Evolutionary conservation across 2,329 filamentous ascomycete genomes (phyloP).

Genomic region (Monosporascus sp.): DNA sequence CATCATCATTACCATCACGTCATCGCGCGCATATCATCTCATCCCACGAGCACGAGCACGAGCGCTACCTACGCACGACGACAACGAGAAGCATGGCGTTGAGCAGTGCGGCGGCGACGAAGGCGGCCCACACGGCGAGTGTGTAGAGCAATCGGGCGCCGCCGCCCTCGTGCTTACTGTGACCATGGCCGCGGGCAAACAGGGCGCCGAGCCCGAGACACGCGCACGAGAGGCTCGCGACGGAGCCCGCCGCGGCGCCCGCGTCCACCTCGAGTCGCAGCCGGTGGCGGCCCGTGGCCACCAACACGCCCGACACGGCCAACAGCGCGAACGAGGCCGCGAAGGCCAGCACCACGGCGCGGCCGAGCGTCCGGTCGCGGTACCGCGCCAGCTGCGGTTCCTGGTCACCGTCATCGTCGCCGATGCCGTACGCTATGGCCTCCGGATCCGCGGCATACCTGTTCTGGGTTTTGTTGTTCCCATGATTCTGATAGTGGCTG

Average conservation of each 20-base stretch:
- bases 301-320: constrained; percentile 58
- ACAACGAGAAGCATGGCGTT: constrained; percentile 48
- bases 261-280: constrained; percentile 67
- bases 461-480: constrained; percentile 16
- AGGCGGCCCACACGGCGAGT: constrained; percentile 36
- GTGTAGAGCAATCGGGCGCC: constrained; percentile 36
- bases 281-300: constrained; percentile 62
- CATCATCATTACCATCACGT: too few species aligned
- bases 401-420: constrained; percentile 45
- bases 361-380: constrained; percentile 51
- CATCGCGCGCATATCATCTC: too few species aligned
- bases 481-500: constrained; percentile 32
- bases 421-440: constrained; percentile 15
- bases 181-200: constrained; percentile 41
- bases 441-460: too few species aligned
- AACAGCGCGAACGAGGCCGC: constrained; percentile 58
- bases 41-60: too few species aligned
- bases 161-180: too few species aligned
- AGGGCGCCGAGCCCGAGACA: constrained; percentile 56
- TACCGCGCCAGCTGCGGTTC: constrained; percentile 46
- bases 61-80: constrained; percentile 34
- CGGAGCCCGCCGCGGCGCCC: constrained; percentile 64
- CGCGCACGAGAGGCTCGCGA: constrained; percentile 60
- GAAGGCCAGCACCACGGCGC: constrained; percentile 49
- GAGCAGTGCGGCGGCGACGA: constrained; percentile 40